Percentiles rank a stretch among this genome's conserved stretches.
phyloP scores from a whole-genome alignment of 169 alveolate species.

The Plasmodium gonderi region DNA sequence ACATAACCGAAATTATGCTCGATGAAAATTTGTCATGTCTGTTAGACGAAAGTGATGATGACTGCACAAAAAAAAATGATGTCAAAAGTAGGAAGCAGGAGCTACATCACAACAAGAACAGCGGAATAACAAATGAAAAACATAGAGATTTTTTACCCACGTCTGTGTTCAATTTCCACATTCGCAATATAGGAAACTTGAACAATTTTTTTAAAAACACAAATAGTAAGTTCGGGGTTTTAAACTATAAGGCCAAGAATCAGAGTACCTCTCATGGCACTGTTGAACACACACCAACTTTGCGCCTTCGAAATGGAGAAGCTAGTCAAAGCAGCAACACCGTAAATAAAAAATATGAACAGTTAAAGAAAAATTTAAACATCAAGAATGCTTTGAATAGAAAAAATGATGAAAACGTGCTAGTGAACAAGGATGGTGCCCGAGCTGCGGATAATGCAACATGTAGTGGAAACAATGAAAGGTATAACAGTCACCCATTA shows the following conservation, averaged over 20 bases:
- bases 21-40: conserved; percentile 74
- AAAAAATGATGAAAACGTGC: neutral
- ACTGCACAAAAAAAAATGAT: conserved; percentile 9
- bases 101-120: neutral
- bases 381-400: neutral
- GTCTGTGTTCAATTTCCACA: conserved; percentile 45
- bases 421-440: neutral
- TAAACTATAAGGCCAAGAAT: neutral
- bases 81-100: conserved; percentile 9
- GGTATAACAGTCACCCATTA: neutral
- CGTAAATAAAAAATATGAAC: neutral
- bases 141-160: neutral
- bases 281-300: neutral
- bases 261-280: no score
- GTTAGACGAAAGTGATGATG: conserved; percentile 74
- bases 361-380: neutral
- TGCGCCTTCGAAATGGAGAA: neutral
- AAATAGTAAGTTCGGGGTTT: neutral
- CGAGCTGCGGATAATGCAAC: neutral
- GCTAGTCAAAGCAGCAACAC: neutral
- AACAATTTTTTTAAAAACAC: conserved; percentile 51
- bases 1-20: conserved; percentile 29
- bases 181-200: conserved; percentile 51
- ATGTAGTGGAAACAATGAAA: neutral
- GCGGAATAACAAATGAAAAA: neutral